phyloP scores from a whole-genome alignment of 148 eudicot genomes.

The Rhododendron ovatum region DNA sequence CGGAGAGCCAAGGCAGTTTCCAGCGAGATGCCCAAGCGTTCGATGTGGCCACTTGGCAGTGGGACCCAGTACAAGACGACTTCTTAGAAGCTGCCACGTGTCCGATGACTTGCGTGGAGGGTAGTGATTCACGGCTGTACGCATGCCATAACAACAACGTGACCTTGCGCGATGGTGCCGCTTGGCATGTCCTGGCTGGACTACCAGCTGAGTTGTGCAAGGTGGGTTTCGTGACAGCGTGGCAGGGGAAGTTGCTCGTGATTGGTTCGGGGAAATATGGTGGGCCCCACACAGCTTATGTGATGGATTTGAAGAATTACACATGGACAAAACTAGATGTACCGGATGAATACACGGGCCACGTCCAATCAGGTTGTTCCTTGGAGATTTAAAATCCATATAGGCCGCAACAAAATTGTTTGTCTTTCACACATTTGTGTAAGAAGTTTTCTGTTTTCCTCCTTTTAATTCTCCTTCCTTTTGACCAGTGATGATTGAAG shows the following conservation, averaged over 20 bases:
- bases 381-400: slow-evolving; percentile 40
- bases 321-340: slow-evolving; percentile 46
- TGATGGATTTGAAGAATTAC: slow-evolving; percentile 41
- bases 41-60: slow-evolving; percentile 42
- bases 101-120: slow-evolving; percentile 32
- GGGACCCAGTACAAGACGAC: slow-evolving; percentile 42
- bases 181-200: slow-evolving; percentile 48
- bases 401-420: background rate
- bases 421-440: background rate
- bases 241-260: slow-evolving; percentile 43
- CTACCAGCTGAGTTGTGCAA: slow-evolving; percentile 36
- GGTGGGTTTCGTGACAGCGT: slow-evolving; percentile 26
- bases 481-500: background rate
- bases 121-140: slow-evolving; percentile 28
- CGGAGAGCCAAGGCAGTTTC: slow-evolving; percentile 61
- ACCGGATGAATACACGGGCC: slow-evolving; percentile 44
- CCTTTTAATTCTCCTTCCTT: background rate
- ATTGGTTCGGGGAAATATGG: slow-evolving; percentile 44
- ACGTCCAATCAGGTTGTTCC: slow-evolving; percentile 69
- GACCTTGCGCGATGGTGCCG: slow-evolving; percentile 19
- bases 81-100: slow-evolving; percentile 30
- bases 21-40: slow-evolving; percentile 43
- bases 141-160: slow-evolving; percentile 25
- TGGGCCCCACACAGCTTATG: slow-evolving; percentile 29
- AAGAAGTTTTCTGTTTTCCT: background rate